Evolutionary conservation across 768 basidiomycete genomes (phyloP), one percentile per base, ranked within the genome.

Genomic region (Strobilomyces echinocephalus): DNA sequence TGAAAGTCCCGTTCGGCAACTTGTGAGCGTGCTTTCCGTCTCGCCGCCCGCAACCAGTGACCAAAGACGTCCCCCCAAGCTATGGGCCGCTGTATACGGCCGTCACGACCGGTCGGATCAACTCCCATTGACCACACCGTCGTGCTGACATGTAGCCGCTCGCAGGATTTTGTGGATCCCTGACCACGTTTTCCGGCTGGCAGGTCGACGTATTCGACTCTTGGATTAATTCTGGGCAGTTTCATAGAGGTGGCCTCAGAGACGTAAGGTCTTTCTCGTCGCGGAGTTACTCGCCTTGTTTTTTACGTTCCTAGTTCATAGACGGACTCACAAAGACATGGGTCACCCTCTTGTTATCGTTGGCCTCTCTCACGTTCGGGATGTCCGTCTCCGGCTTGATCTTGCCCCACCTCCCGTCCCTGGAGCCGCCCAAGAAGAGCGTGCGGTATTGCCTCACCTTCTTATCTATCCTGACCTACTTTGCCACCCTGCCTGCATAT

Each of bases 151-250:
- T 41, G 30, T 31, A 14, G 31, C 35, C 24, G 35, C 44, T 42
- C 26, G 46, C 54, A 87, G 94, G 92, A 14, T 92, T 97, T 69
- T 98, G 97, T 65, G 97, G 95, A 4, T 95, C 92, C 2, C 71
- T 98, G 61, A 99, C 97, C 10, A 97, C 94, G 2, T 98, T 98
- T 74, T 97, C 95, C 15, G 81, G 85, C 35, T 98, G 97, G 97
- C 91, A 97, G 69, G 66, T 90, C 10, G 91, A 95, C 56, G 71
- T 92, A 0, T 98, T 95, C 63, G 70, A 78, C 49, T 88, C 92
- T 0, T 98, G 94, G 83, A 75, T 87, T 1, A 91, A 97, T 66
- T 70, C 78, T 3, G 73, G 74, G 34, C 68, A 74, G 10, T 78
- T 76, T 44, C 66, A 76, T 50, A 79, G 87, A 45, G 75, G 78